phyloP scores from a whole-genome alignment of 1,284 basidiomycete species.

The Cutaneotrichosporon curvatum region DNA sequence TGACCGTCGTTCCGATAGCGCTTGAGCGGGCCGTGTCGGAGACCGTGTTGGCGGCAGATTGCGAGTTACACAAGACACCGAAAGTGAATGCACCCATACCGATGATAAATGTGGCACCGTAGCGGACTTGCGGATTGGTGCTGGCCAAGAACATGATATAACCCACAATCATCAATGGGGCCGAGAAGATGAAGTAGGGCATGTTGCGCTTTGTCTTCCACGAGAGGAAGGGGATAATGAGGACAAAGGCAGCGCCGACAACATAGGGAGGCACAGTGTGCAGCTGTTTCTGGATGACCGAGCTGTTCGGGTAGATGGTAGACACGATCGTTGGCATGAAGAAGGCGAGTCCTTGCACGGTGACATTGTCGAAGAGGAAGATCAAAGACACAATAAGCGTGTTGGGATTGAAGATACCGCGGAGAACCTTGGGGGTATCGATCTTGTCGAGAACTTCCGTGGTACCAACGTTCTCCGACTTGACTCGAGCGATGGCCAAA shows the following conservation, averaged over 20 bases:
- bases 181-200: slow-evolving; percentile 25
- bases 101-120: slow-evolving; percentile 16
- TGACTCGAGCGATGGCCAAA: slow-evolving; percentile 24
- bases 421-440: slow-evolving; percentile 18
- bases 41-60: slow-evolving; percentile 9
- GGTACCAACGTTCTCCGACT: slow-evolving; percentile 42
- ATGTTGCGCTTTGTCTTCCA: slow-evolving; percentile 35
- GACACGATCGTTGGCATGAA: slow-evolving; percentile 41
- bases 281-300: slow-evolving; percentile 38
- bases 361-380: slow-evolving; percentile 46
- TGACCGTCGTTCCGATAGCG: slow-evolving; percentile 8
- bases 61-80: slow-evolving; percentile 11
- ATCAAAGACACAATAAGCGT: slow-evolving; percentile 28
- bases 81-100: slow-evolving; percentile 10
- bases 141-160: slow-evolving; percentile 33
- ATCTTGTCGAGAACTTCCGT: slow-evolving; percentile 33
- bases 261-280: slow-evolving; percentile 42
- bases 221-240: slow-evolving; percentile 29
- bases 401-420: slow-evolving; percentile 25
- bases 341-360: slow-evolving; percentile 32
- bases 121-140: slow-evolving; percentile 1
- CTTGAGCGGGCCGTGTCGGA: slow-evolving; percentile 12
- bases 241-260: slow-evolving; percentile 28
- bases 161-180: slow-evolving; percentile 34
- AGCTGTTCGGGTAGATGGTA: slow-evolving; percentile 39